These are phyloP conservation scores for Hippophae tibetana DNA, from an alignment of 306 rosid genomes.

Conservation along the genomic window DNA sequence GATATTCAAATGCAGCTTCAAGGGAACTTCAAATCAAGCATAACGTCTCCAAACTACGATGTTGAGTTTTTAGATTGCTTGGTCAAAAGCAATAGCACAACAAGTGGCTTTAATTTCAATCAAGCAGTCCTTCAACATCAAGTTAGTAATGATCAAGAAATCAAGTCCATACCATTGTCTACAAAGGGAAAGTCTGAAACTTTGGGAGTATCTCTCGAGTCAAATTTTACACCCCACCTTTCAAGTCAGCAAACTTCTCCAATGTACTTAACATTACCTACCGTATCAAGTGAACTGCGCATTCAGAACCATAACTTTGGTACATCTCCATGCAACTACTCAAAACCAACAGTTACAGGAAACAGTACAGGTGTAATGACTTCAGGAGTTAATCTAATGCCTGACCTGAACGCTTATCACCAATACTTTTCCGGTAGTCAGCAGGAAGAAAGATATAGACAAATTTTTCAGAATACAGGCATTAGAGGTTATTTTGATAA, in stretches of 20 bases:
- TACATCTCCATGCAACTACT: slow-evolving; percentile 9
- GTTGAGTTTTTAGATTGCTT: slow-evolving; percentile 7
- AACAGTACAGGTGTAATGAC: slow-evolving; percentile 1
- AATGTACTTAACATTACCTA: slow-evolving; percentile 16
- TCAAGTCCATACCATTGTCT: slow-evolving; percentile 11
- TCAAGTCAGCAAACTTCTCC: slow-evolving; percentile 21
- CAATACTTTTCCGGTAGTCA: slow-evolving; percentile 10
- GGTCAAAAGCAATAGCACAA: neutral
- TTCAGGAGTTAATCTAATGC: slow-evolving; percentile 8
- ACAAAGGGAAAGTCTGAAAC: slow-evolving; percentile 3
- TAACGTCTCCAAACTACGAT: slow-evolving; percentile 3
- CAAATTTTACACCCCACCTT: slow-evolving; percentile 3
- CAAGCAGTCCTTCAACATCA: neutral
- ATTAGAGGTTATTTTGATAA: slow-evolving; percentile 4
- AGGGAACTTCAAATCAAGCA: neutral
- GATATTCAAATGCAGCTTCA: slow-evolving; percentile 6
- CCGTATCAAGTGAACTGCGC: slow-evolving; percentile 2
- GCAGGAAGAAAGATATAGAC: slow-evolving; percentile 16
- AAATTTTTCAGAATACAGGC: slow-evolving; percentile 7
- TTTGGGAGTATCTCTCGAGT: slow-evolving; percentile 6
- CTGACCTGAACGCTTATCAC: slow-evolving; percentile 5
- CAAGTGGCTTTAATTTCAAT: neutral
- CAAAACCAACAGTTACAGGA: slow-evolving; percentile 3
- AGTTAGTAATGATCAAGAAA: slow-evolving; percentile 6
- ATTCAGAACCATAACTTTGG: neutral